phyloP scores from a whole-genome alignment of 73 alveolate species.

The Uronychia binucleata region DNA sequence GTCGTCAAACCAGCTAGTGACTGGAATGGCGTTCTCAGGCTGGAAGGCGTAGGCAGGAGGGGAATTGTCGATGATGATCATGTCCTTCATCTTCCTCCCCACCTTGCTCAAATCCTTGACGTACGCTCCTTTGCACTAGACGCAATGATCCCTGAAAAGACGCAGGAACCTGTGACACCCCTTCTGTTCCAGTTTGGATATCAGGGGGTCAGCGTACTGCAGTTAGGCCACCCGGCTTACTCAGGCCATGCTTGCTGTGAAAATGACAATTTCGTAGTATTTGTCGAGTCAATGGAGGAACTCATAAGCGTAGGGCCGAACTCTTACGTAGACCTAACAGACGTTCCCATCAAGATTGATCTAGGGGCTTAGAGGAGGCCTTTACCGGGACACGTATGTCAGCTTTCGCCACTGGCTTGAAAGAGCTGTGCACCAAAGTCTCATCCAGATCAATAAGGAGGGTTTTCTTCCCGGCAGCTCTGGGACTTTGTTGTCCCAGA shows the following conservation, averaged over 20 bases:
- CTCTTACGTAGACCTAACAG: slow-evolving; percentile 41
- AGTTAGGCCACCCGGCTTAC: neutral
- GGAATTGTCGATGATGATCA: slow-evolving; percentile 75
- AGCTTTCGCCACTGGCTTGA: slow-evolving; percentile 67
- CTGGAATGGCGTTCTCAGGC: slow-evolving; percentile 89
- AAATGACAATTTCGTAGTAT: slow-evolving; percentile 62
- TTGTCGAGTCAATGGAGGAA: slow-evolving; percentile 43
- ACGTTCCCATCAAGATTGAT: slow-evolving; percentile 45
- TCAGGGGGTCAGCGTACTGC: slow-evolving; percentile 87
- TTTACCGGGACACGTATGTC: slow-evolving; percentile 55
- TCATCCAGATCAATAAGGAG: slow-evolving; percentile 70
- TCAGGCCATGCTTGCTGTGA: slow-evolving; percentile 60
- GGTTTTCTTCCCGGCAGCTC: slow-evolving; percentile 54
- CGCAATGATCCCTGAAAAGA: slow-evolving; percentile 90
- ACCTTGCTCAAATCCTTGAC: slow-evolving; percentile 82
- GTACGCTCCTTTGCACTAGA: slow-evolving; percentile 69
- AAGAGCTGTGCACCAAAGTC: slow-evolving; percentile 63
- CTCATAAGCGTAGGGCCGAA: slow-evolving; percentile 55
- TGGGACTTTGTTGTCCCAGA: slow-evolving; percentile 7
- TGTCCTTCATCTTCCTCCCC: slow-evolving; percentile 80
- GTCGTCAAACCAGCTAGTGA: slow-evolving; percentile 84
- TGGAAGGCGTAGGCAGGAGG: slow-evolving; percentile 84
- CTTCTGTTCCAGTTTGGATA: slow-evolving; percentile 76
- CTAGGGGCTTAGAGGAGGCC: slow-evolving; percentile 20
- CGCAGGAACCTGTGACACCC: slow-evolving; percentile 46